Evolutionary conservation across 495 filamentous ascomycete genomes (phyloP), one percentile per base, ranked within the genome.

Genomic region (Haplographium delicatum): DNA sequence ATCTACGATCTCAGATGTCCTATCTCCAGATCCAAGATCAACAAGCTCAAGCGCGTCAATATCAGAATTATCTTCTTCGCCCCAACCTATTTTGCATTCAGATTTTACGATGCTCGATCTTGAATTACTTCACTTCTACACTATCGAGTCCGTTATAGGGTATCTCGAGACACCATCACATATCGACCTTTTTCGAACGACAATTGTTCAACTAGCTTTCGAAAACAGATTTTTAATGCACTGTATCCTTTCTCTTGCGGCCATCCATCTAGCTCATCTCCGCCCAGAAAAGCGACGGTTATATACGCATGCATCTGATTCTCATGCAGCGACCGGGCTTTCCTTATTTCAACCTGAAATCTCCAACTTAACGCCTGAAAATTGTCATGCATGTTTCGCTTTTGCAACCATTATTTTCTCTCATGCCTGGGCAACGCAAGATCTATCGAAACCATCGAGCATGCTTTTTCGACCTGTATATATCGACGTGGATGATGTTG

Each of bases 201-300:
- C 68, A 68, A 43, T 68, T 64, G 48, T 73, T 71, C 51, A 75
- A 70, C 69, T 66, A 68, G 44, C 39, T 8, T 47, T 54, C 22
- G 44, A 54, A 22, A 22, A 47, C 30, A 20, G 24, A 11, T 57
- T 52, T 33, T 16, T 47, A 9, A 47, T 78, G 13, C 75, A 71
- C 69, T 62, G 72, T 23, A 62, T 79, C 15, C 68, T 79, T 7
- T 72, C 74, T 43, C 68, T 78, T 9, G 70, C 76, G 1, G 76
- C 76, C 4, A 69, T 76, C 13, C 74, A 78, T 47, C 59, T 74
- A 0, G 63, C 62, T n/a, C 44, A 64, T 53, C 26, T 70, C n/a
- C 52, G 65, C 15, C 71, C 71, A 7, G 51, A 54, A 3, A 31
- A 58, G 7, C 49, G 60, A 24, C 41, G 58, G 13, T 28, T 24